Evolutionary conservation across 306 rosid genomes (phyloP).

Genomic region (Carpinus fangiana): DNA sequence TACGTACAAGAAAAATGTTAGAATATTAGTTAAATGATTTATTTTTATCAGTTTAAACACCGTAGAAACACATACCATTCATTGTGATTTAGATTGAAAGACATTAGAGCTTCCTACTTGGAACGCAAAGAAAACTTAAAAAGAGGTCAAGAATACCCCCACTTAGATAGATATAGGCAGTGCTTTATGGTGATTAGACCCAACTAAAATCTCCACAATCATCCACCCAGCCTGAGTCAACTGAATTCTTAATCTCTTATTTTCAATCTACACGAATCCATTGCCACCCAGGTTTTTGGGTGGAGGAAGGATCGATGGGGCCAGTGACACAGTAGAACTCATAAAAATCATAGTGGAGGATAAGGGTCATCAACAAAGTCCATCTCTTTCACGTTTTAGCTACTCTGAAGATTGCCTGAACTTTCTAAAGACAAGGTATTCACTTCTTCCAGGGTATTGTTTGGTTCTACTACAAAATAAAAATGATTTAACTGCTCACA

Average conservation of each 20-base stretch:
- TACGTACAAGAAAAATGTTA: too few species aligned
- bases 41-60: neutral
- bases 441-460: neutral
- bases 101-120: neutral
- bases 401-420: neutral
- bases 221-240: neutral
- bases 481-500: neutral
- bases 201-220: neutral
- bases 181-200: neutral
- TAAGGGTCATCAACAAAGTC: neutral
- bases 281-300: neutral
- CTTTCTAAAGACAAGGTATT: neutral
- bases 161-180: too few species aligned
- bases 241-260: neutral
- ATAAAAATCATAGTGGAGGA: neutral
- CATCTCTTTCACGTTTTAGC: constrained; percentile 6
- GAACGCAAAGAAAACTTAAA: neutral
- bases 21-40: too few species aligned
- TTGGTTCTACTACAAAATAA: neutral
- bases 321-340: neutral
- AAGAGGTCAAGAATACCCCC: neutral
- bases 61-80: neutral
- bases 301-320: neutral
- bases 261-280: neutral
- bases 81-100: neutral